Percentiles rank a stretch among this genome's conserved stretches.
phyloP scores from a whole-genome alignment of 148 eudicot genomes.

The Spergularia marina region DNA sequence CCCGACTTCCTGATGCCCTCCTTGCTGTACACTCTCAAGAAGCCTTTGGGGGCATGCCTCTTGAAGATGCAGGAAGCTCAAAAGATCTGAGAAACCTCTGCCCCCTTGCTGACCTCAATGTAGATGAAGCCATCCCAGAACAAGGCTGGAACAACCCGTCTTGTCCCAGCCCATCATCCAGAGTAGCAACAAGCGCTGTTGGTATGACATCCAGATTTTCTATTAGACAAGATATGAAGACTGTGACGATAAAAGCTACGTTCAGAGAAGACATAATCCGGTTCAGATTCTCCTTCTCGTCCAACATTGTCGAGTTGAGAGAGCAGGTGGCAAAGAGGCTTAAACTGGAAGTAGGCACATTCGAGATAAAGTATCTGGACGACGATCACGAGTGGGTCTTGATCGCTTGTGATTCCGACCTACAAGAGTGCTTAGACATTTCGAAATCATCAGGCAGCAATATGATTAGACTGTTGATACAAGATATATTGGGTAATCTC shows the following conservation, averaged over 20 bases:
- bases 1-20: constrained; percentile 39
- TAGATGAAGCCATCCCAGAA: constrained; percentile 40
- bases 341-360: constrained; percentile 68
- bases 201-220: constrained; percentile 37
- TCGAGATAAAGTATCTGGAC: constrained; percentile 78
- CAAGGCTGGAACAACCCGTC: constrained; percentile 42
- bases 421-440: constrained; percentile 66
- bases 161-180: constrained; percentile 28
- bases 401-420: constrained; percentile 67
- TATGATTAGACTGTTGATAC: constrained; percentile 55
- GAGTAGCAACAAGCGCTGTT: constrained; percentile 25
- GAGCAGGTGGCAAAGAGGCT: constrained; percentile 80
- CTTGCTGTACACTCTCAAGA: constrained; percentile 34
- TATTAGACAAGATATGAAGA: constrained; percentile 48
- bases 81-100: constrained; percentile 62
- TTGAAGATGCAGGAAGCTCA: constrained; percentile 71
- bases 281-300: constrained; percentile 51
- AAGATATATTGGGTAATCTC: constrained; percentile 47
- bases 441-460: constrained; percentile 55
- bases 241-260: constrained; percentile 70
- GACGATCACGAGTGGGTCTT: constrained; percentile 82
- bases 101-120: constrained; percentile 30
- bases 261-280: constrained; percentile 78
- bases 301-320: constrained; percentile 49
- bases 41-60: constrained; percentile 43